A percentile compares a stretch with the other conserved stretches of the same genome.
Evolutionary conservation across 768 basidiomycete genomes (phyloP).

Genomic region (Lactifluus pinguis): DNA sequence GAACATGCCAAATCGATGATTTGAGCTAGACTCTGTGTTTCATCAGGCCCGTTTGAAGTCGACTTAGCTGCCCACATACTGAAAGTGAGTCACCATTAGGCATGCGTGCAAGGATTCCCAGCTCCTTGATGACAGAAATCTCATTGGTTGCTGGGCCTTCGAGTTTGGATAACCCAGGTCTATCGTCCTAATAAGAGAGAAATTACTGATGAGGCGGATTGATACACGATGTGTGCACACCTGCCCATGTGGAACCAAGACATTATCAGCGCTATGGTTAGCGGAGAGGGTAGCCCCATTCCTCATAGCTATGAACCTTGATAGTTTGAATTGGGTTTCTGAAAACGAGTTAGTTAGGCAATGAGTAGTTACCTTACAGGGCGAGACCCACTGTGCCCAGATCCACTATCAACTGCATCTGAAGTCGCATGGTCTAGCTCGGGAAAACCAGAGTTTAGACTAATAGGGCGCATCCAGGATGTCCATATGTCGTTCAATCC

Average conservation of each 20-base stretch:
- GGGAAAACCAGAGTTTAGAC: background rate
- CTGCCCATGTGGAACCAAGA: background rate
- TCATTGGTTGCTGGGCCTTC: background rate
- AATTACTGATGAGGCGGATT: background rate
- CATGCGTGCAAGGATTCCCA: slow-evolving; percentile 6
- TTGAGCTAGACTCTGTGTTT: slow-evolving; percentile 25
- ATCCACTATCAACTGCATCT: background rate
- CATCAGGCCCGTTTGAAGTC: background rate
- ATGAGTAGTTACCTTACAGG: background rate
- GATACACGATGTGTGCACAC: background rate
- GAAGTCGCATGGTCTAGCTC: background rate
- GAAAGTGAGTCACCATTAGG: background rate
- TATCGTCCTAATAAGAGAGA: background rate
- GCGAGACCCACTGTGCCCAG: background rate
- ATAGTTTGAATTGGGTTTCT: background rate
- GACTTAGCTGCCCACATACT: background rate
- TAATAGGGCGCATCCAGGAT: slow-evolving; percentile 26
- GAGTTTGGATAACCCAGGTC: background rate
- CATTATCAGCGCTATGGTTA: background rate
- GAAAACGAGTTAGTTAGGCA: background rate
- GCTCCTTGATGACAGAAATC: slow-evolving; percentile 11
- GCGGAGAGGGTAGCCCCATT: background rate
- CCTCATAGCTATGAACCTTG: background rate
- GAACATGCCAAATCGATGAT: slow-evolving; percentile 20
- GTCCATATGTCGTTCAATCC: slow-evolving; percentile 71